Conservation (phyloP, 805 yeast species). For the Yueomyces sp. region DNA sequence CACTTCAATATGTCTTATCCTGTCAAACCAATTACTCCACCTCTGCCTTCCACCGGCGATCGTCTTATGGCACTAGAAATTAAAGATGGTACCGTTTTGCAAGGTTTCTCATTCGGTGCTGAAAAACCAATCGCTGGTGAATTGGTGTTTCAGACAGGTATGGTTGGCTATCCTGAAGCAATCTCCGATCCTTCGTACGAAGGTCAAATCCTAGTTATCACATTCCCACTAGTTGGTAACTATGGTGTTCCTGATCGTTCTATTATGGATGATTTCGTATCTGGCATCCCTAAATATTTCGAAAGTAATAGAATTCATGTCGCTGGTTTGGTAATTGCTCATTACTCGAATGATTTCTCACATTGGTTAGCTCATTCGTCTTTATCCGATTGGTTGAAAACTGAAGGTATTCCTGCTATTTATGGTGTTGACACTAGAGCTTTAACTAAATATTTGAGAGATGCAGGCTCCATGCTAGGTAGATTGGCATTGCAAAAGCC, state of each 20-base stretch:
- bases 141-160: conserved; percentile 97
- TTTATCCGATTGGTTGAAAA: conserved; percentile 85
- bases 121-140: conserved; percentile 85
- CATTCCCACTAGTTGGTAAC: conserved; percentile 94
- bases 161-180: conserved; percentile 98
- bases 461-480: conserved; percentile 86
- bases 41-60: conserved; percentile 73
- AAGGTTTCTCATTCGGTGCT: conserved; percentile 97
- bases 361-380: conserved; percentile 90
- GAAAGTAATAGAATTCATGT: conserved; percentile 88
- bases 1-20: conserved; percentile 18
- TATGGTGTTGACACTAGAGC: conserved; percentile 97
- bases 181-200: conserved; percentile 96
- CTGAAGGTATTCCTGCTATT: conserved; percentile 85
- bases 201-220: conserved; percentile 93
- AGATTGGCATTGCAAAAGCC: conserved; percentile 56
- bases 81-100: conserved; percentile 71
- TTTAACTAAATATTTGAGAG: conserved; percentile 85
- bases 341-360: conserved; percentile 90
- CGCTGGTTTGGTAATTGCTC: conserved; percentile 94
- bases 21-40: conserved; percentile 80
- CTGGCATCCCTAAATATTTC: conserved; percentile 76
- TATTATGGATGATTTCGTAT: conserved; percentile 57
- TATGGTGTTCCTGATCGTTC: conserved; percentile 96
- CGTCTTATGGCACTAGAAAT: conserved; percentile 79